phyloP scores from a whole-genome alignment of 257 asterid species.

The Hygrophila difformis region DNA sequence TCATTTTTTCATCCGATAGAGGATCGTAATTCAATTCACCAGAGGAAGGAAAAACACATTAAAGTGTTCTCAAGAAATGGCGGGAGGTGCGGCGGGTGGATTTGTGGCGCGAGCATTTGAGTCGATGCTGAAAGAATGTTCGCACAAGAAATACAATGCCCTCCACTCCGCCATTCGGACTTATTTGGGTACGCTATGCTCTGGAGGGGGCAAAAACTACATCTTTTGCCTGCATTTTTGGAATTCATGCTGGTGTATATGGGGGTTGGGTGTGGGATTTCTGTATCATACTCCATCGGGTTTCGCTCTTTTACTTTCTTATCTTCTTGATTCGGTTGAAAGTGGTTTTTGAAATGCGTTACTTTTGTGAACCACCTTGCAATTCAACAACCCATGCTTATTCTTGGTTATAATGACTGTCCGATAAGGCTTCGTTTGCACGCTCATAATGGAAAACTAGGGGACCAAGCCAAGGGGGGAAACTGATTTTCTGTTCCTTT shows the following conservation, averaged over 20 bases:
- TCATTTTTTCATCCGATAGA: too few species aligned
- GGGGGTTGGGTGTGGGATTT: background rate
- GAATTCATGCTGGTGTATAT: too few species aligned
- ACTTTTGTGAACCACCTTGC: background rate
- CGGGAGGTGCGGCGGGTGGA: constrained; percentile 92
- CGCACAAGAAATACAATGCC: constrained; percentile 52
- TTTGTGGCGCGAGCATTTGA: constrained; percentile 89
- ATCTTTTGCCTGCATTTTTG: background rate
- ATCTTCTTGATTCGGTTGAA: too few species aligned
- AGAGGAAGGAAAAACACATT: too few species aligned
- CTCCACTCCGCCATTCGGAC: constrained; percentile 65
- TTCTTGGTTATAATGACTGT: too few species aligned
- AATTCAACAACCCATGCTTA: too few species aligned
- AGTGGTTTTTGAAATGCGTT: background rate
- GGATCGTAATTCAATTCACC: too few species aligned
- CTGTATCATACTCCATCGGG: background rate
- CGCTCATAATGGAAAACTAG: too few species aligned
- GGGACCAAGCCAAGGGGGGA: too few species aligned
- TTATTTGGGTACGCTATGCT: constrained; percentile 52
- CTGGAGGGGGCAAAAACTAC: background rate
- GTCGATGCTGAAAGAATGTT: constrained; percentile 91
- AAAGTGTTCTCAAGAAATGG: too few species aligned
- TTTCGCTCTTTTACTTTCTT: background rate
- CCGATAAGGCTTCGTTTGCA: too few species aligned
- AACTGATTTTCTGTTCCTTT: too few species aligned